Base-by-base conservation (phyloP, 345 rosid genomes). In the Arabis alpina region DNA sequence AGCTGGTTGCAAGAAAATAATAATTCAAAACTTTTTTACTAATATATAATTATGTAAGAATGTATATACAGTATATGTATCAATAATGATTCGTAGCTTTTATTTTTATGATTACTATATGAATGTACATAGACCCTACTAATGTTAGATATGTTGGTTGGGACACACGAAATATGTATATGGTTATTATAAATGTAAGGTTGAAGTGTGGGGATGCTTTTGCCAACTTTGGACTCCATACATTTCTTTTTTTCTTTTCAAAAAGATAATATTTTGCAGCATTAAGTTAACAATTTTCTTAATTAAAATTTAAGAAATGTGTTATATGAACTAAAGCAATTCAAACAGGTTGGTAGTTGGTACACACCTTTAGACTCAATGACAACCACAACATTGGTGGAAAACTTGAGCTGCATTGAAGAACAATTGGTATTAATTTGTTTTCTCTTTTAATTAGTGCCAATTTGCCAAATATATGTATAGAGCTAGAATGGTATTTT, bases 181-280 rank as follows among this genome's bases (percentile, higher is more conserved):
- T 39, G 45, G 60, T 7, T 64, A 48, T 56, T 36, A 45, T 41
- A 14, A 54, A 56, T 66, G 71, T 65, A 56, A 64, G 27, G 60
- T 73, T 73, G 66, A 45, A 12, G 10, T 55, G 61, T 72, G 64
- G 70, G 64, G 70, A 64, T 64, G 72, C 53, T 73, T 57, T 49
- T 65, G 71, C 77, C 64, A 56, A 13, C 62, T 48, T 65, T 62
- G 13, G 68, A 43, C 69, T 62, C 67, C 61, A 53, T 53, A 23
- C 39, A 15, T 39, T 41, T 61, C 36, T 36, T 36, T 7, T 36
- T 6, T 36, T 6, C 9, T 3, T 8, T 32, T 0, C 3, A 23
- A 32, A 42, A 4, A 49, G 12, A 50, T 36, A 13, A 28, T 5
- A 32, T 32, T 32, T 32, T 5, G 36, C 36, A 32, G 1, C 36